Base-by-base conservation (phyloP, 108 stramenopile genomes). In the Pseudonitzschia delicatissima region DNA sequence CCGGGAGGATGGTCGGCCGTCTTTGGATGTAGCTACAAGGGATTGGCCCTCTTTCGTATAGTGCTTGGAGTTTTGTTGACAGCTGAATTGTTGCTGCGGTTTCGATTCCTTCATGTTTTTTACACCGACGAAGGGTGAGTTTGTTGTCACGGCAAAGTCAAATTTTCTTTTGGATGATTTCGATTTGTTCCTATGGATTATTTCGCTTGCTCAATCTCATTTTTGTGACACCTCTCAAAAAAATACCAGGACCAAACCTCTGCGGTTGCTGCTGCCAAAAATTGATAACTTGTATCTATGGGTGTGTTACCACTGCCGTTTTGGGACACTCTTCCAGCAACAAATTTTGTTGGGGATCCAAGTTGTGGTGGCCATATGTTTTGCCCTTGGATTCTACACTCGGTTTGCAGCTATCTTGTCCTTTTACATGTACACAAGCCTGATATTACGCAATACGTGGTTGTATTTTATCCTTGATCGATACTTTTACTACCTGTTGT, bases 401-500 rank as follows among this genome's bases (percentile, higher is more conserved):
- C 77, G 71, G 68, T 13, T 87, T n/a, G 77, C 73, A 21, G 63
- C 91, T 6, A 52, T 87, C n/a, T 35, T 83, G 36, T 88, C 85
- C 18, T 93, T 87, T 86, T 75, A 79, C 62, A 49, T 91, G 53
- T 94, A 91, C 36, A 72, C 90, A 2, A 82, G 80, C 57, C 72
- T 91, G 53, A 91, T 86, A 18, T 69, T 94, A 35, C 67, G 93
- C 21, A 89, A 89, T 69, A 91, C 88, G 12, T 94, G 90, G 90
- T 73, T 94, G 34, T 85, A 85, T 59, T 94, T 88, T 49, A 94
- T 94, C 58, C 66, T 94, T 59, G 93, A 94, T 77, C 80, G 92
- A 23, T 92, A 92, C 44, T 89, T 92, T 74, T 87, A 89, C 53
- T 86, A 87, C 59, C 63, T 92, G 21, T 45, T 92, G 17, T 89